Evolutionary conservation across 345 rosid genomes (phyloP), one percentile per base, ranked within the genome.

Genomic region (Ailanthus altissimus): DNA sequence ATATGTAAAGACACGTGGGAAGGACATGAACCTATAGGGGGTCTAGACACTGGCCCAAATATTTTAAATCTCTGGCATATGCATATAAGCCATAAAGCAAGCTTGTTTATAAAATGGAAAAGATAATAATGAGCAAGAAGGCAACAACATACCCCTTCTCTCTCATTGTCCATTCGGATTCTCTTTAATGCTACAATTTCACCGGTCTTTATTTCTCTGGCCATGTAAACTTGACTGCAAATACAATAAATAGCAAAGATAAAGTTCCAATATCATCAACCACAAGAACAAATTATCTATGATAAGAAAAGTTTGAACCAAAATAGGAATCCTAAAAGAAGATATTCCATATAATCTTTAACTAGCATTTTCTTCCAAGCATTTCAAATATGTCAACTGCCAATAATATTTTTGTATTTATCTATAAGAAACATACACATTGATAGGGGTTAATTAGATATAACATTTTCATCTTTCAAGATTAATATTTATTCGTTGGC

Each of bases 191-290:
- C 98, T 77, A 93, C 98, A 66, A 90, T 94, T 88, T 91, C 98
- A 51, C 97, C 94, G 0, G 98, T 90, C 84, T 88, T 84, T 67
- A 80, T 90, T 72, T 94, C 98, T 80, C 82, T 87, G 20, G 98
- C 98, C 98, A 90, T 94, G 88, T 88, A 94, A 65, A 94, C 99
- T 87, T 93, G 96, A 73, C 98, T 95, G 90, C 89, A 87, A 78
- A 57, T 74, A 50, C 6, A n/a, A 63, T 49, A 66, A 25, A 66
- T 66, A 25, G 42, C 16, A 56, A 14, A 61, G 66, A 32, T 6
- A 14, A 60, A 60, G 40, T 12, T 26, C 64, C 36, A n/a, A 20
- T 23, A 20, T 54, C 25, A 54, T 9, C 25, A 54, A 54, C 6
- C 25, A 60, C 64, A 60, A 5, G 12, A 60, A 12, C 0, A 5